Evolutionary conservation across 768 basidiomycete genomes (phyloP), one percentile per base, ranked within the genome.

Genomic region (Saitozyma podzolica): DNA sequence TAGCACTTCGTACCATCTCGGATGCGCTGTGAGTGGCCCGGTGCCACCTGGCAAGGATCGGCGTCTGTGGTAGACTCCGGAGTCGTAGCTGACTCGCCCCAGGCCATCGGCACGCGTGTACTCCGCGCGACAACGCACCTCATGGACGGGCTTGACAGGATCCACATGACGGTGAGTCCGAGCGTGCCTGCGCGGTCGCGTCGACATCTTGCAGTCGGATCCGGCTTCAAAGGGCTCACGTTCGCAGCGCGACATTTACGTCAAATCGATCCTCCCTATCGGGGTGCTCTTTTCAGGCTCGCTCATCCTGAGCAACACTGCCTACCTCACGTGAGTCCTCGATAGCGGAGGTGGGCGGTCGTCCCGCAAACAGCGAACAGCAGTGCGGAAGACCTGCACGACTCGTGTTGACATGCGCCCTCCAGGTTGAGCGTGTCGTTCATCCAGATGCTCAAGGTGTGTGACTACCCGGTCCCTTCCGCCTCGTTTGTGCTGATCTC

Each of bases 251-350:
- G 75, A 76, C 40, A 61, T 74, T 20, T 95, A 91, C 77, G 60
- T 90, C 43, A 85, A 86, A 60, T 91, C 89, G 41, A 97, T 98
- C 68, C 83, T 97, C 13, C 95, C 95, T 19, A 95, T 98, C 63
- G 93, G 94, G 20, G 75, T 93, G 29, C 86, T 98, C 60, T 98
- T 98, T 84, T 91, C 89, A 42, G 95, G 88, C 29, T 92, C 89
- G 62, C 85, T 98, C 58, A 87, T 97, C 71, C 83, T 94, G 62
- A 89, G 87, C 81, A 98, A 98, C 80, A 90, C 89, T 1, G 92
- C 92, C 2, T 95, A 94, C 80, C 63, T 75, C 11, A 67, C 68
- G 73, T 75, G 41, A 60, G 68, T 61, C 52, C 14, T 40, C 13
- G 13, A 47, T 16, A 3, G n/a, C 45, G 45, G 2, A 11, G 45